These are phyloP conservation scores for Lasiosphaeria ovina DNA, from an alignment of 495 filamentous ascomycete genomes.

Conservation along the genomic window DNA sequence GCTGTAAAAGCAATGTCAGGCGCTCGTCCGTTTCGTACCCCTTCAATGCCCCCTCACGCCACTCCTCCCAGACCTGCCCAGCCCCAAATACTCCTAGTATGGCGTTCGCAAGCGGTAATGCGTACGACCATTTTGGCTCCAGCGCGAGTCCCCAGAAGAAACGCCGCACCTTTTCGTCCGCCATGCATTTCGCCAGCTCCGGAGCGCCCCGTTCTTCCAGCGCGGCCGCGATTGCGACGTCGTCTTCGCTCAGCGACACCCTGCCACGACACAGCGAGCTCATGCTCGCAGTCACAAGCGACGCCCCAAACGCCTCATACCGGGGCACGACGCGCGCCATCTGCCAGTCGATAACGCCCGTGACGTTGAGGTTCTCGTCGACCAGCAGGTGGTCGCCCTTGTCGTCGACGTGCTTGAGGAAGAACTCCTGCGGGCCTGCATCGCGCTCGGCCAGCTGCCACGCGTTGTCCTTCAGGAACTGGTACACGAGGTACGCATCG, in stretches of 20 bases:
- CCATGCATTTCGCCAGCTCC: background rate
- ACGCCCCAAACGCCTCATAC: slow-evolving; percentile 8
- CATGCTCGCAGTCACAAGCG: slow-evolving; percentile 8
- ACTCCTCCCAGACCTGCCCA: background rate
- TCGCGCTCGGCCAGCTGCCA: background rate
- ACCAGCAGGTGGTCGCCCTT: slow-evolving; percentile 10
- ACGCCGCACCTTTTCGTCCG: slow-evolving; percentile 6
- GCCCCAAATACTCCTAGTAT: slow-evolving; percentile 3
- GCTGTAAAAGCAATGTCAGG: background rate
- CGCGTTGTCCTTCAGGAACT: slow-evolving; percentile 4
- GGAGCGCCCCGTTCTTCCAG: slow-evolving; percentile 1
- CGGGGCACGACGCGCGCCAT: slow-evolving; percentile 10
- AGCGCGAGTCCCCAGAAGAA: slow-evolving; percentile 13
- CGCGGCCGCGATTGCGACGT: slow-evolving; percentile 1
- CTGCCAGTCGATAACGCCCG: slow-evolving; percentile 16
- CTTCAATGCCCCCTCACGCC: slow-evolving; percentile 1
- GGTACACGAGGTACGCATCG: slow-evolving; percentile 9
- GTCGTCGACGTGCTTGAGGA: slow-evolving; percentile 11
- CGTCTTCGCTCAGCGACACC: slow-evolving; percentile 3
- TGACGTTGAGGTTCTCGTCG: slow-evolving; percentile 10
- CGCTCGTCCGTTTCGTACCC: background rate
- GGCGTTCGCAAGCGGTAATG: slow-evolving; percentile 5
- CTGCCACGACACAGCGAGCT: background rate
- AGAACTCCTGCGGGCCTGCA: background rate
- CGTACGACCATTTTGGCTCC: slow-evolving; percentile 1